Evolutionary conservation across 306 rosid genomes (phyloP), one percentile per base, ranked within the genome.

Genomic region (Trifolium pratense): DNA sequence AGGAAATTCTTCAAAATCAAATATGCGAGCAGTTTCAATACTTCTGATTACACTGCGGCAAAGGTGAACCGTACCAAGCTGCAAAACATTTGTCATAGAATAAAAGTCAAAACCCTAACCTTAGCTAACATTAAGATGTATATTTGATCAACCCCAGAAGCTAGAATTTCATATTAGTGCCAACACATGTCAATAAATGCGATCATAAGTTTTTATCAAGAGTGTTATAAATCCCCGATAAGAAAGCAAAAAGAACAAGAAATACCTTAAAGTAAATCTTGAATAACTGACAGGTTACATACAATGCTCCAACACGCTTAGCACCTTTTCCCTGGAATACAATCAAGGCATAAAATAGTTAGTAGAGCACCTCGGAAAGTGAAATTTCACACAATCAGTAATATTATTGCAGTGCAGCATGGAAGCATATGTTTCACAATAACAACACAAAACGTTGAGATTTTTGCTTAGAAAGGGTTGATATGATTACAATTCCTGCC

Each of bases 1-100:
- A 56, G 99, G 97, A 79, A 94, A 94, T 78, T 94, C 99, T 87
- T 91, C 96, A 74, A 94, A 94, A 81, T 94, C 97, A 87, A 94
- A 94, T 83, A 91, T 88, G 17, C 93, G 86, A 9, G 97, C 96
- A 68, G 96, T 94, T 86, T 94, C 99, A 83, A 94, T 94, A 80
- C 97, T 94, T 79, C 99, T 83, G 76, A 94, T 94, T 40, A 91
- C 93, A 88, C 99, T 94, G 48, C 99, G 91, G 83, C 99, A 94
- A 68, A 94, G 92, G 81, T 94, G 88, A 76, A 91, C 97, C 16
- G 97, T 91, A 78, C 98, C 98, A 77, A 94, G 97, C 97, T 94
- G 89, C 91, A 84, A 76, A 61, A 78, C 51, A 84, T 57, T 73
- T 64, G 82, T 48, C 53, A 81, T 42, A 71, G 66, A 34, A 78